Conservation (phyloP, 2,329 filamentous ascomycete species). For the Sporothrix schenckii region DNA sequence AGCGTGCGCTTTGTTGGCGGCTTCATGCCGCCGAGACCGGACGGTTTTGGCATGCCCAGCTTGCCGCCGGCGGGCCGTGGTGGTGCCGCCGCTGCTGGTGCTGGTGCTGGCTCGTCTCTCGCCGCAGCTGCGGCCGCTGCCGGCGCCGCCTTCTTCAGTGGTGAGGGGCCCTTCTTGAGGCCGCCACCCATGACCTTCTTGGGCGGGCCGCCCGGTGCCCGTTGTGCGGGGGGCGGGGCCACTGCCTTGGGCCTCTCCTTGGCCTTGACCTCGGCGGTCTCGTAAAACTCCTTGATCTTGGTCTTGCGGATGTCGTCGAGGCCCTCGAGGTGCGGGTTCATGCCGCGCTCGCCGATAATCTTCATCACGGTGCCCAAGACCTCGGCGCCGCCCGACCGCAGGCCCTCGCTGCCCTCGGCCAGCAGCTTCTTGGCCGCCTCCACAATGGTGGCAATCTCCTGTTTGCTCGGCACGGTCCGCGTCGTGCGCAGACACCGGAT, state of each 20-base stretch:
- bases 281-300: slow-evolving; percentile 92
- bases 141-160: slow-evolving; percentile 50
- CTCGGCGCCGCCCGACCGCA: slow-evolving; percentile 88
- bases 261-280: slow-evolving; percentile 79
- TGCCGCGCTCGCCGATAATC: slow-evolving; percentile 93
- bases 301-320: slow-evolving; percentile 93
- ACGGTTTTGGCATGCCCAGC: slow-evolving; percentile 58
- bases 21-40: slow-evolving; percentile 60
- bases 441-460: slow-evolving; percentile 82
- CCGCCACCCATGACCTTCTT: slow-evolving; percentile 49
- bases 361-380: slow-evolving; percentile 96
- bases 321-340: slow-evolving; percentile 89
- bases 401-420: slow-evolving; percentile 81
- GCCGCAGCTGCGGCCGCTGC: slow-evolving; percentile 43
- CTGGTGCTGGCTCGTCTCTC: slow-evolving; percentile 50
- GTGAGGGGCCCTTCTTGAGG: slow-evolving; percentile 54
- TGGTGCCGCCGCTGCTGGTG: slow-evolving; percentile 57
- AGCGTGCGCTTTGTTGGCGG: slow-evolving; percentile 61
- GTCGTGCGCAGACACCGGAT: slow-evolving; percentile 83
- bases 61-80: slow-evolving; percentile 56
- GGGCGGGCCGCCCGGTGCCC: slow-evolving; percentile 52
- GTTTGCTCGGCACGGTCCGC: slow-evolving; percentile 77
- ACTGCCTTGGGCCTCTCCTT: slow-evolving; percentile 90
- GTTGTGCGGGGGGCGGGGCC: slow-evolving; percentile 56
- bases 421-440: slow-evolving; percentile 87